Base-by-base conservation (phyloP, 2,329 filamentous ascomycete genomes). In the Sarocladiaceae sp. region DNA sequence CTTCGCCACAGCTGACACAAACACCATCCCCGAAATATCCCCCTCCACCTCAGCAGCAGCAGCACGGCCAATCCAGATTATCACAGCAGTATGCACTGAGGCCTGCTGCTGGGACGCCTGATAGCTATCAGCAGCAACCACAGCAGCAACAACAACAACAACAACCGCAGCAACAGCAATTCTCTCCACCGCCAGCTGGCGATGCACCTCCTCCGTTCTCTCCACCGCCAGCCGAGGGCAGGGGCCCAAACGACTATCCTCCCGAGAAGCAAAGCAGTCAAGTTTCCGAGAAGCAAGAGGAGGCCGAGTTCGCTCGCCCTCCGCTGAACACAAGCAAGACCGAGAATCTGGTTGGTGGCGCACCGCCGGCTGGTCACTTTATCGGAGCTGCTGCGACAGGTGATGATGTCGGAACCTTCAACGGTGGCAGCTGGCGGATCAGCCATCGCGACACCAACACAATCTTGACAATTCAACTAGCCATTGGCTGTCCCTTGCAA, bases 401-500 rank as follows among this genome's bases (percentile, higher is more conserved):
- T 23, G 93, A 97, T 62, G 90, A 95, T 54, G 80, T 95, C 2
- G 93, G 93, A n/a, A 93, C 85, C 0, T 98, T 97, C 71, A 97
- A 97, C 60, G 93, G 93, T 13, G 93, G 93, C 11, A 91, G 86
- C 58, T 98, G 91, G 61, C 78, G 93, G 33, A 89, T 97, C 59
- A 93, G 87, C 57, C 93, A 98, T 59, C 77, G 93, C 18, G 89
- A 96, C 62, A 83, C 80, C 47, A 98, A 97, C 62, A 89, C 86
- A 1, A 83, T 96, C 52, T 65, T 96, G 49, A 97, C 90, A 0
- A 66, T 96, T 18, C 91, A 96, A 62, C 68, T 97, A 35, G 91
- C 91, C 11, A 85, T 93, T 61, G 89, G 89, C 2, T 95, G 88
- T 55, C 91, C 91, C 0, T 64, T 97, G 43, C 74, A 72, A 18